These are phyloP conservation scores for Brasilioporus rufonigricans DNA, from an alignment of 768 basidiomycete genomes.

Conservation along the genomic window DNA sequence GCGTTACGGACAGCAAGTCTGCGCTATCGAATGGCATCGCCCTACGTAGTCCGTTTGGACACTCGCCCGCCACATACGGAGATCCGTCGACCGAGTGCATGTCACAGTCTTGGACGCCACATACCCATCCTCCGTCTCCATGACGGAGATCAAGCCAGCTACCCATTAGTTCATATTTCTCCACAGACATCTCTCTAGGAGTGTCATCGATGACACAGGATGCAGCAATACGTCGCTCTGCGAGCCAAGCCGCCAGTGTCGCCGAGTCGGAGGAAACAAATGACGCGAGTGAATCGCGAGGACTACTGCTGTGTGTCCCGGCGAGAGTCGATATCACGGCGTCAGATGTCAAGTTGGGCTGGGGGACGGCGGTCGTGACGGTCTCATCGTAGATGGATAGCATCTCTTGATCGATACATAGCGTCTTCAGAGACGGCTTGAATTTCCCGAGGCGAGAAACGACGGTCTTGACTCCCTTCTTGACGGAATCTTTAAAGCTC, in stretches of 20 bases:
- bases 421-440: slow-evolving; percentile 11
- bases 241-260: slow-evolving; percentile 37
- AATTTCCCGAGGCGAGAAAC: slow-evolving; percentile 17
- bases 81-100: slow-evolving; percentile 35
- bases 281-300: slow-evolving; percentile 26
- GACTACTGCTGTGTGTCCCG: slow-evolving; percentile 11
- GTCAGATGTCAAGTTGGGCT: slow-evolving; percentile 2
- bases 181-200: slow-evolving; percentile 38
- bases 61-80: slow-evolving; percentile 26
- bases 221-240: slow-evolving; percentile 34
- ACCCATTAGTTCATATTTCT: slow-evolving; percentile 47
- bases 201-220: slow-evolving; percentile 26
- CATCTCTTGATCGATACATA: slow-evolving; percentile 9
- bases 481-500: slow-evolving; percentile 33
- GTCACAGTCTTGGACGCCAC: slow-evolving; percentile 28
- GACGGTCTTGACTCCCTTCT: slow-evolving; percentile 23
- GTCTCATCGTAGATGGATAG: slow-evolving; percentile 7
- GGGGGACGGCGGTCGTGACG: neutral
- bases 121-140: slow-evolving; percentile 25
- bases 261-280: slow-evolving; percentile 35
- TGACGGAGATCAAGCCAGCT: slow-evolving; percentile 41
- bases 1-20: slow-evolving; percentile 11
- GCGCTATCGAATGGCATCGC: slow-evolving; percentile 26
- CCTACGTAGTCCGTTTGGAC: slow-evolving; percentile 18
- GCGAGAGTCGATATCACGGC: slow-evolving; percentile 2